These are phyloP conservation scores for Roridomyces roridus DNA, from an alignment of 768 basidiomycete species.

Conservation along the genomic window DNA sequence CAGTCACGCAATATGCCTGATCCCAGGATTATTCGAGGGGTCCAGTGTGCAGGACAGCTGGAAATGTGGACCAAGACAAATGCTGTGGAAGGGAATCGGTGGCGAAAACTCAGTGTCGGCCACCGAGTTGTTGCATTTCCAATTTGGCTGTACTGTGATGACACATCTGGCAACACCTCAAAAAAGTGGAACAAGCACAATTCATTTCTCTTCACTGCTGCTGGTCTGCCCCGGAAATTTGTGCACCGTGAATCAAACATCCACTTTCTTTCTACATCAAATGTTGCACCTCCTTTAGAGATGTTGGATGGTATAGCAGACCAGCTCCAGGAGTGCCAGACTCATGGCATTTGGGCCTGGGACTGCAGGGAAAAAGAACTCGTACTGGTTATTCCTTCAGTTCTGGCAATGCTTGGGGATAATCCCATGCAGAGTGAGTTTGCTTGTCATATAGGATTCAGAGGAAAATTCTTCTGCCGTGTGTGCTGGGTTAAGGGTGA, in stretches of 20 bases:
- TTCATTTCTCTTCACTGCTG: conserved; percentile 28
- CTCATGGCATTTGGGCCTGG: conserved; percentile 45
- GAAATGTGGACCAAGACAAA: conserved; percentile 1
- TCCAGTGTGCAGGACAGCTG: neutral
- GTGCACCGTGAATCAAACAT: conserved; percentile 15
- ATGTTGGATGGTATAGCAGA: conserved; percentile 35
- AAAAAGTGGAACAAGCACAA: conserved; percentile 34
- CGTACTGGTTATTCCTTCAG: conserved; percentile 34
- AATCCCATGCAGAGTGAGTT: conserved; percentile 56
- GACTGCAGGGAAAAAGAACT: conserved; percentile 35
- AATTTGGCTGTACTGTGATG: conserved; percentile 36
- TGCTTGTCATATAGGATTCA: conserved; percentile 48
- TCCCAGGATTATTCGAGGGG: conserved; percentile 2
- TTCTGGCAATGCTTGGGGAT: conserved; percentile 45
- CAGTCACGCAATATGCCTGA: neutral
- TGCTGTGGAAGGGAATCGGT: conserved; percentile 5
- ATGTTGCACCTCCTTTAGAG: conserved; percentile 36
- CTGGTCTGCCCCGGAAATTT: conserved; percentile 15
- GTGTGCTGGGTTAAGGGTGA: conserved; percentile 40
- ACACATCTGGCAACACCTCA: conserved; percentile 37
- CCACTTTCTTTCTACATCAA: conserved; percentile 29
- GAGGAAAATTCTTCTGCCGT: conserved; percentile 46
- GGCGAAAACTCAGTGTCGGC: conserved; percentile 9
- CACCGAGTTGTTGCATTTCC: conserved; percentile 28
- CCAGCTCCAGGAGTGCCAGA: conserved; percentile 25